Evolutionary conservation across 371 early-diverging fungal genomes (phyloP), one percentile per base, ranked within the genome.

Genomic region (Mortierella sp.): DNA sequence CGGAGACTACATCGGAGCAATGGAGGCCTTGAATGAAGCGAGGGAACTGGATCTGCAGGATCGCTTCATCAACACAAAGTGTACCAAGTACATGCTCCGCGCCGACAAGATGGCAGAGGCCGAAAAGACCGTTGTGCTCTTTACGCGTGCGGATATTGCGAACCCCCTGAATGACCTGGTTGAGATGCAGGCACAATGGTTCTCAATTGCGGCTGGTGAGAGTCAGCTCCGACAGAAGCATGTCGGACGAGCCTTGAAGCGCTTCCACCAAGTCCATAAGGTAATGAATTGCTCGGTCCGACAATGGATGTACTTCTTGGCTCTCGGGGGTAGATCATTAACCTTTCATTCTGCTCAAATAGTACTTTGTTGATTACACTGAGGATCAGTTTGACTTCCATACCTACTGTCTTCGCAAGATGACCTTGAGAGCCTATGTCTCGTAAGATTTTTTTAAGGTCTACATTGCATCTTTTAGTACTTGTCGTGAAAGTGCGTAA

Each of bases 351-450:
- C 26, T 61, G 32, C 30, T 58, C 5, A 39, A 43, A 14, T 65
- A 78, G 80, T 66, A 75, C 60, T 97, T 96, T 77, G 78, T 72
- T 37, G 96, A 96, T 68, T 93, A 94, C 74, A 92, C 90, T 65
- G 97, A 97, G 72, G 98, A 97, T 75, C 97, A 97, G 86, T 96
- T 96, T 66, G 99, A 99, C 85, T 99, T 98, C 91, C 99, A 99
- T 78, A 88, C 90, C 37, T 99, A 98, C 84, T 94, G 93, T 72
- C 86, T 96, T 66, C 95, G 99, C 68, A 97, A 97, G 86, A 86
- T 89, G 68, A 96, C 98, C 32, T 77, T 98, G 47, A 91, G 96
- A 40, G 86, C 97, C n/a, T 99, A 99, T 78, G 83, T 95, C 11
- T 84, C 84, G 87, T 87, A 84, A 73, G 83, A 72, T 16, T 14